Evolutionary conservation across 2,329 filamentous ascomycete species (phyloP).

Genomic region (Verticillium albo-atrum): DNA sequence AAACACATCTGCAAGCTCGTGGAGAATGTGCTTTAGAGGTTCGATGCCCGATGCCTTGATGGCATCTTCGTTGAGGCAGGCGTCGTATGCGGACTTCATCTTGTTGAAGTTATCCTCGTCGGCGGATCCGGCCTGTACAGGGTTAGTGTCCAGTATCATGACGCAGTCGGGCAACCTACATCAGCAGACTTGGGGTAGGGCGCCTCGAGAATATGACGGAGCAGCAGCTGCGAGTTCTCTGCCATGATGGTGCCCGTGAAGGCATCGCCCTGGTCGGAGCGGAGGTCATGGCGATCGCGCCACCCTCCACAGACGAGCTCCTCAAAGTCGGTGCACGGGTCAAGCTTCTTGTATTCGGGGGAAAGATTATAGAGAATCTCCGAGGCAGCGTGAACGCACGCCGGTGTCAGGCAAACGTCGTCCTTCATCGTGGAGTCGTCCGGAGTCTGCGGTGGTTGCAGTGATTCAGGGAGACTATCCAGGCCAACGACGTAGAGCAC

Average conservation of each 20-base stretch:
- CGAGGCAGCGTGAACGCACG: slow-evolving; percentile 24
- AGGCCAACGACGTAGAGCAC: background rate
- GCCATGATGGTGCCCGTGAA: slow-evolving; percentile 59
- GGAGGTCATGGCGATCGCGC: slow-evolving; percentile 58
- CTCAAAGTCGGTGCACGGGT: slow-evolving; percentile 67
- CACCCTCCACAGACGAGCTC: slow-evolving; percentile 65
- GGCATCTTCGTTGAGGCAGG: slow-evolving; percentile 59
- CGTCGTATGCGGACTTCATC: slow-evolving; percentile 58
- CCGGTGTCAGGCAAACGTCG: slow-evolving; percentile 18
- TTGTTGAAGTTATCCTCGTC: slow-evolving; percentile 63
- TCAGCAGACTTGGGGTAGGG: slow-evolving; percentile 36
- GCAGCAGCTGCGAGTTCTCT: slow-evolving; percentile 52
- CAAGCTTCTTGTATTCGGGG: slow-evolving; percentile 51
- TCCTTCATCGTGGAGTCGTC: background rate
- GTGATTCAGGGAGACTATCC: background rate
- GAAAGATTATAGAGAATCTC: slow-evolving; percentile 22
- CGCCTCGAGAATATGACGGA: slow-evolving; percentile 60
- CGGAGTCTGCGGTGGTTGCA: background rate
- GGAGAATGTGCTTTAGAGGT: slow-evolving; percentile 54
- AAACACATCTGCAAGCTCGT: slow-evolving; percentile 21
- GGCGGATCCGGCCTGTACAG: slow-evolving; percentile 29
- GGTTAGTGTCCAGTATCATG: slow-evolving; percentile 31
- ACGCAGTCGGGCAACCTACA: slow-evolving; percentile 32
- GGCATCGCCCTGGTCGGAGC: slow-evolving; percentile 56
- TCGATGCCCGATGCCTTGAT: slow-evolving; percentile 50